A percentile compares a stretch with the other conserved stretches of the same genome.
phyloP scores from a whole-genome alignment of 1,284 basidiomycete species.

The Malassezia restricta region DNA sequence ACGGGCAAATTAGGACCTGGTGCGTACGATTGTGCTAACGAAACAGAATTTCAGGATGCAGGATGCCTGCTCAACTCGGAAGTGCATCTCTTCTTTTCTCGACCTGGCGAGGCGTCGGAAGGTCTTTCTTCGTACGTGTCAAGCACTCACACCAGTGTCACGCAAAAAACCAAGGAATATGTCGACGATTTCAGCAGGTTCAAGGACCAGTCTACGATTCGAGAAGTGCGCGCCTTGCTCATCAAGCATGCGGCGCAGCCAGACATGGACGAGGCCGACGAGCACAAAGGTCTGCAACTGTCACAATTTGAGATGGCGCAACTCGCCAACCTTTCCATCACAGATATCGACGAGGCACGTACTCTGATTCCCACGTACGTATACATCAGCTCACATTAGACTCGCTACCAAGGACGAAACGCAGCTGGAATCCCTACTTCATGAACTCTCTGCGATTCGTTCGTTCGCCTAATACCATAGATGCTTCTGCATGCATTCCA shows the following conservation, averaged over 20 bases:
- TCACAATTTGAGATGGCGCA: constrained; percentile 86
- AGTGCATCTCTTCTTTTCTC: constrained; percentile 71
- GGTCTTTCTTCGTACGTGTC: constrained; percentile 55
- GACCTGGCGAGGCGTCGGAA: constrained; percentile 62
- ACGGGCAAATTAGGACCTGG: constrained; percentile 26
- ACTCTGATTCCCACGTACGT: constrained; percentile 65
- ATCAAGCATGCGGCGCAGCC: constrained; percentile 20
- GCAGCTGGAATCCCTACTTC: constrained; percentile 62
- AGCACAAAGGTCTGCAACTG: constrained; percentile 57
- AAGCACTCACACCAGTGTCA: constrained; percentile 50
- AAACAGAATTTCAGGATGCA: constrained; percentile 71
- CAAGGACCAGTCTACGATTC: constrained; percentile 70
- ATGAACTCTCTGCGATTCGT: constrained; percentile 75
- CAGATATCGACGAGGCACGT: constrained; percentile 76
- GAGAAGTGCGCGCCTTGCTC: constrained; percentile 65
- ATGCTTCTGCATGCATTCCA: constrained; percentile 15
- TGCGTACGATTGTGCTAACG: background rate
- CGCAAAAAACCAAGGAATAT: constrained; percentile 82
- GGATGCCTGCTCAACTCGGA: constrained; percentile 81
- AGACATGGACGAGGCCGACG: constrained; percentile 22
- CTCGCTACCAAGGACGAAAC: constrained; percentile 78
- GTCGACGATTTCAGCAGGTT: constrained; percentile 82
- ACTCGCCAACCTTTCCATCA: constrained; percentile 77
- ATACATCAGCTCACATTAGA: constrained; percentile 47
- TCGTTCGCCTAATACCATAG: constrained; percentile 60